Base-by-base conservation (phyloP, 768 basidiomycete genomes). In the Mycena pura region DNA sequence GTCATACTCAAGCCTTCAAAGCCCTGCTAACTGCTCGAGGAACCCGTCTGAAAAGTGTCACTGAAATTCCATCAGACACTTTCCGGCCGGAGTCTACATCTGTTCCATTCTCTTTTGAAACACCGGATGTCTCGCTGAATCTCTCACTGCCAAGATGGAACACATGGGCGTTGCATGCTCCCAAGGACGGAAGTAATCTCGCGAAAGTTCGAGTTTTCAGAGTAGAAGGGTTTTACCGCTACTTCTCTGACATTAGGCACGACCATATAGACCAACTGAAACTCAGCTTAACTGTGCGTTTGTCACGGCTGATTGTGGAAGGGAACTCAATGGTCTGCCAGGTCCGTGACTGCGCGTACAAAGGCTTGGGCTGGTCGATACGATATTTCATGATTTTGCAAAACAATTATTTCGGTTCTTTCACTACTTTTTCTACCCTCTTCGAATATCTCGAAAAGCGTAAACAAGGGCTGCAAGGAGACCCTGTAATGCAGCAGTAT, bases 401-500 rank as follows among this genome's bases (percentile, higher is more conserved):
- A 44, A 94, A 96, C 69, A 98, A 98, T 74, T 99, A 99, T 74
- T 87, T 98, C 48, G 96, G 96, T 11, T 83, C 86, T 5, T 99
- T 97, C 74, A 97, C 95, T 2, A 92, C 96, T 66, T 98, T 96
- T 68, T 88, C 89, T 3, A 97, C 93, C 0, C 80, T 94, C 39
- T 84, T 83, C 21, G 96, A 99, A 77, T 96, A 94, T 71, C 77
- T 94, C 44, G 84, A 89, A 52, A 90, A 87, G 68, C 82, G 86
- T 39, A 80, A 77, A 41, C 79, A 77, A 49, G 83, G 83, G 1
- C 65, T 83, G 1, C 84, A 86, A 11, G 96, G 95, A 5, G 96
- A 98, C 74, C 93, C 93, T 0, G 80, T 96, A 1, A 77, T 84
- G 51, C 78, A 84, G 58, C 95, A 93, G 69, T 93, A 95, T 74